A percentile compares a stretch with the other conserved stretches of the same genome.
phyloP scores from a whole-genome alignment of 495 filamentous ascomycete genomes.

The Penicilliopsis zonata region DNA sequence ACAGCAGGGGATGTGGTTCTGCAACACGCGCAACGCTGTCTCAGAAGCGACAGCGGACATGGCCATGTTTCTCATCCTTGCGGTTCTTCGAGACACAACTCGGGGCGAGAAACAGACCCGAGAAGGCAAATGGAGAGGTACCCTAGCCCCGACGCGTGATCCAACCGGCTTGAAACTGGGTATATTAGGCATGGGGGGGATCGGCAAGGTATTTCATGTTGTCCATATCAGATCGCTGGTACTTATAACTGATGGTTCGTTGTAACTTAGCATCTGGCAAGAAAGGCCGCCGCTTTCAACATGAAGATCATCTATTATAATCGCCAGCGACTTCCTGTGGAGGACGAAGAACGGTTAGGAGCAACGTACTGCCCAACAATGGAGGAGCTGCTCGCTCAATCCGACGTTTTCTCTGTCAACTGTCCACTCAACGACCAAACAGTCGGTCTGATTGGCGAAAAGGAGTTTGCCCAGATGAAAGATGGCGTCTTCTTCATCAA shows the following conservation, averaged over 20 bases:
- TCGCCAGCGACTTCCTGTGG: conserved; percentile 25
- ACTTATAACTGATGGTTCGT: not conserved
- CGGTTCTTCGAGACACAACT: conserved; percentile 49
- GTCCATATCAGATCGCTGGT: not conserved
- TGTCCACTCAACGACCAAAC: conserved; percentile 46
- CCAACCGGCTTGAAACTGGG: conserved; percentile 45
- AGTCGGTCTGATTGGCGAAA: conserved; percentile 25
- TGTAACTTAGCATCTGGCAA: conserved; percentile 22
- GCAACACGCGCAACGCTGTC: conserved; percentile 55
- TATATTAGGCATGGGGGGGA: conserved; percentile 69
- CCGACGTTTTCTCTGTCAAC: conserved; percentile 54
- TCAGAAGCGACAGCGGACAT: conserved; percentile 63
- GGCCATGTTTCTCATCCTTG: conserved; percentile 54
- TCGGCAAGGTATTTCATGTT: conserved; percentile 36
- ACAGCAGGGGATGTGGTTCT: conserved; percentile 28
- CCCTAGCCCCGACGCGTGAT: conserved; percentile 30
- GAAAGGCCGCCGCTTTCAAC: conserved; percentile 31
- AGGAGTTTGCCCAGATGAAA: conserved; percentile 49
- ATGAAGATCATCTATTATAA: conserved; percentile 53
- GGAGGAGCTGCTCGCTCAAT: conserved; percentile 29
- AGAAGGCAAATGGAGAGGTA: conserved; percentile 33
- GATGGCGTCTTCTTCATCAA: conserved; percentile 48
- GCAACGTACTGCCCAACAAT: conserved; percentile 7
- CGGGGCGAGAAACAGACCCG: conserved; percentile 38
- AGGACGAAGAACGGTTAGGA: conserved; percentile 10